Evolutionary conservation across 1,139 yeast species (phyloP).

Genomic region (Taphrina communis): DNA sequence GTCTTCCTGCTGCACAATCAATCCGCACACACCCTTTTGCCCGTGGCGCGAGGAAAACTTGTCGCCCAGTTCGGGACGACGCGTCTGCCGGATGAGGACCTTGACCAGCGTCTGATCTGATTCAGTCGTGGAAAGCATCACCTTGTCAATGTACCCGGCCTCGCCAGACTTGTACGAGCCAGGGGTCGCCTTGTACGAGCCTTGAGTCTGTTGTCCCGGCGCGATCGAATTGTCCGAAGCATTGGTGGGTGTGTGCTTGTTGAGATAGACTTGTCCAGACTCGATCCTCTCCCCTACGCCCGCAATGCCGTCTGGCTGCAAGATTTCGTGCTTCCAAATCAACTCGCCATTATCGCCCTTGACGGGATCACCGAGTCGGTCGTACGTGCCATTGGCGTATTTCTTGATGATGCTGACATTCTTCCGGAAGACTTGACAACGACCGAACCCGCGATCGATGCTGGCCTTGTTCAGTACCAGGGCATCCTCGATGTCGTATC

Average conservation of each 20-base stretch:
- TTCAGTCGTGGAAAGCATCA: conserved; percentile 94
- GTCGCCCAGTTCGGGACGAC: conserved; percentile 98
- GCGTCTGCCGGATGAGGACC: conserved; percentile 88
- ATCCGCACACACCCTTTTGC: conserved; percentile 98
- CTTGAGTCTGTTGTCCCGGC: conserved; percentile 52
- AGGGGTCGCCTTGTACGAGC: conserved; percentile 85
- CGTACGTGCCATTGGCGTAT: conserved; percentile 92
- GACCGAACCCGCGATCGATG: conserved; percentile 94
- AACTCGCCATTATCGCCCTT: conserved; percentile 63
- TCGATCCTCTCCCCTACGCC: conserved; percentile 92
- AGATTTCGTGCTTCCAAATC: conserved; percentile 79
- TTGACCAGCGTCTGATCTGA: conserved; percentile 93
- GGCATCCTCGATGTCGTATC: conserved; percentile 99
- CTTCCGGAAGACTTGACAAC: conserved; percentile 96
- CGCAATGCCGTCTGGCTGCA: conserved; percentile 95
- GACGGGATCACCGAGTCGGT: conserved; percentile 63
- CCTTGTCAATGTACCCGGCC: conserved; percentile 93
- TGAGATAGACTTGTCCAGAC: conserved; percentile 91
- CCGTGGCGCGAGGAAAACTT: conserved; percentile 97
- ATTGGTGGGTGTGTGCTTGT: conserved; percentile 88
- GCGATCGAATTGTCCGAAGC: conserved; percentile 67
- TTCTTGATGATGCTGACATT: conserved; percentile 87
- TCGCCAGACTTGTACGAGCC: conserved; percentile 92
- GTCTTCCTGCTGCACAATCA: conserved; percentile 94
- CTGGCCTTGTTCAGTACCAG: conserved; percentile 90